A percentile compares a stretch with the other conserved stretches of the same genome.
These are phyloP conservation scores for Aspergillus ibericus DNA, from an alignment of 2,329 filamentous ascomycete species.

Conservation along the genomic window DNA sequence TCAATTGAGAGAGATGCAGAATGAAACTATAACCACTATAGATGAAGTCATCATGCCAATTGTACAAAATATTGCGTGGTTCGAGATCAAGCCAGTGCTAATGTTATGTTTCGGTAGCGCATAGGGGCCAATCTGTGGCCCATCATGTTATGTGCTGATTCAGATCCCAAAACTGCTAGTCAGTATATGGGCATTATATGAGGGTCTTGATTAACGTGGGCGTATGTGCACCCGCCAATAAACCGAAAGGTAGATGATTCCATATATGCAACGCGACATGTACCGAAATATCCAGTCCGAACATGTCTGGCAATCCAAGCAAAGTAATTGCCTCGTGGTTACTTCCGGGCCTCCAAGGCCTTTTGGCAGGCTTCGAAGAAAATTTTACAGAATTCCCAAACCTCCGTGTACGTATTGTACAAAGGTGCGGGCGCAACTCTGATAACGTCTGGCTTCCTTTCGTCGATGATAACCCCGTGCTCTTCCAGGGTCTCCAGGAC, in stretches of 20 bases:
- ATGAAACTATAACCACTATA: background rate
- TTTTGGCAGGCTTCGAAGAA: conserved; percentile 52
- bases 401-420: conserved; percentile 78
- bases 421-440: conserved; percentile 79
- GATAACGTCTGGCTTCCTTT: conserved; percentile 82
- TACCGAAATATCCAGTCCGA: background rate
- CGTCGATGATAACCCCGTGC: conserved; percentile 74
- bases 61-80: background rate
- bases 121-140: too few relatives aligned
- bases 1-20: background rate
- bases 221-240: too few relatives aligned
- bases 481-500: conserved; percentile 65
- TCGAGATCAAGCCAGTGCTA: too few relatives aligned
- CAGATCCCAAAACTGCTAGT: too few relatives aligned
- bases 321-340: background rate
- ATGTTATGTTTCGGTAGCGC: too few relatives aligned
- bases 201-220: too few relatives aligned
- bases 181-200: too few relatives aligned
- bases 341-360: conserved; percentile 28
- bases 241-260: background rate
- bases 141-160: too few relatives aligned
- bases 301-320: background rate
- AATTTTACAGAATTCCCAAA: conserved; percentile 60
- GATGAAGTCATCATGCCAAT: background rate
- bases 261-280: background rate